Evolutionary conservation across 1,284 basidiomycete genomes (phyloP).

Genomic region (Sanguinoderma infundibulare): DNA sequence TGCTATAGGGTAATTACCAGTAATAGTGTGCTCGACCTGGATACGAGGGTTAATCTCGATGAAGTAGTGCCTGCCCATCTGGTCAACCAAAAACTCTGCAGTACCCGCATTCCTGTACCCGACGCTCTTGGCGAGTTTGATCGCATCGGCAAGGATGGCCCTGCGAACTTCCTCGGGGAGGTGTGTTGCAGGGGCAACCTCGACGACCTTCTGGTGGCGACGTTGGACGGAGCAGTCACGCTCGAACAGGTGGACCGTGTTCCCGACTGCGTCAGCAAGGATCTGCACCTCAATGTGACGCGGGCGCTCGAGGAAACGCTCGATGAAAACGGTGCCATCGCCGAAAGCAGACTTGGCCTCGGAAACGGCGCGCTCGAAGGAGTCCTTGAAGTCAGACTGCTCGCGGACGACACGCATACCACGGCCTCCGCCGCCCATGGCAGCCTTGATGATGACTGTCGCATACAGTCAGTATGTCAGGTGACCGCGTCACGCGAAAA

Average conservation of each 20-base stretch:
- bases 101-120: slow-evolving; percentile 97
- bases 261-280: slow-evolving; percentile 89
- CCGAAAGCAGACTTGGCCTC: slow-evolving; percentile 98
- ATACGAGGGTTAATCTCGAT: slow-evolving; percentile 99
- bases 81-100: slow-evolving; percentile 96
- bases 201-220: slow-evolving; percentile 98
- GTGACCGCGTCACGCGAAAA: not conserved
- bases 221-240: slow-evolving; percentile 99
- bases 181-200: slow-evolving; percentile 96
- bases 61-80: slow-evolving; percentile 95
- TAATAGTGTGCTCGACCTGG: slow-evolving; percentile 98
- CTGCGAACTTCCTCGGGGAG: slow-evolving; percentile 91
- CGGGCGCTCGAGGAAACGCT: slow-evolving; percentile 95
- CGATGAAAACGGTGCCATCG: slow-evolving; percentile 98
- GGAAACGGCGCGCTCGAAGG: slow-evolving; percentile 92
- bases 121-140: slow-evolving; percentile 92
- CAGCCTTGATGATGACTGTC: slow-evolving; percentile 94
- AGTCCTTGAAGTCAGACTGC: slow-evolving; percentile 87
- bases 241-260: slow-evolving; percentile 97
- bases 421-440: slow-evolving; percentile 98
- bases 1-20: slow-evolving; percentile 56
- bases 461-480: not conserved
- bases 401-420: slow-evolving; percentile 99
- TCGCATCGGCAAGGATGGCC: slow-evolving; percentile 89
- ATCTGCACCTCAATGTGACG: slow-evolving; percentile 98